Evolutionary conservation across 139 green algal genomes (phyloP), one percentile per base, ranked within the genome.

Genomic region (Tetradesmus lagerheimii): DNA sequence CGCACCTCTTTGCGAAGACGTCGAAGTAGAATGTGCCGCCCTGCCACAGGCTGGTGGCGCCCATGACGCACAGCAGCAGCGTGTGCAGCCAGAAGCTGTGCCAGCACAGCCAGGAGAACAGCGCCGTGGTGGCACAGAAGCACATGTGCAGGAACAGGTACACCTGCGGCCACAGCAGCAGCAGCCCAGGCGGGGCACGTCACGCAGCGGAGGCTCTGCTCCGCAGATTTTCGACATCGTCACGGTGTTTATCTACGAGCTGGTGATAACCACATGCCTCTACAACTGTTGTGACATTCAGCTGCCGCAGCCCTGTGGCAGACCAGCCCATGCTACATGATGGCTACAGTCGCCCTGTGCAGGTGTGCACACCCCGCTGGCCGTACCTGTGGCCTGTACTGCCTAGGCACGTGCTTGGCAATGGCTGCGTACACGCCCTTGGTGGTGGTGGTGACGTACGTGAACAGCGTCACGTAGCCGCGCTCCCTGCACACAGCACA

Each of bases 381-480:
- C n/a, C 82, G 82, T 57, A 78, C 66, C 43, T 90, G 74, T 37
- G 74, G 86, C 45, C 76, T 31, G 31, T 90, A 82, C 34, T 84
- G 31, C 34, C 45, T 31, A 15, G 74, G 76, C n/a, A 89, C 45
- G 38, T 45, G 62, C 37, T 39, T 34, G n/a, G 80, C 80, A 23
- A 86, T 86, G n/a, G 62, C 62, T 37, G 62, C 88, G 29, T 75
- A 80, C n/a, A 88, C 39, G 20, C 64, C 62, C 85, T 76, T 71
- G 5, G 39, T 86, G 18, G 64, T 39, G 29, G 57, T 91, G 27
- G 92, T 95, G 29, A 92, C 81, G 80, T 95, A 95, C 39, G 92
- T 93, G 91, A 96, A 98, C 18, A 98, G 92, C 1, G 96, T 98
- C 15, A 94, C 90, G 67, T 96, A 97, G 14, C 91, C 90, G 4